Base-by-base conservation (phyloP, 2,329 filamentous ascomycete species). In the Penicillium frequentans region DNA sequence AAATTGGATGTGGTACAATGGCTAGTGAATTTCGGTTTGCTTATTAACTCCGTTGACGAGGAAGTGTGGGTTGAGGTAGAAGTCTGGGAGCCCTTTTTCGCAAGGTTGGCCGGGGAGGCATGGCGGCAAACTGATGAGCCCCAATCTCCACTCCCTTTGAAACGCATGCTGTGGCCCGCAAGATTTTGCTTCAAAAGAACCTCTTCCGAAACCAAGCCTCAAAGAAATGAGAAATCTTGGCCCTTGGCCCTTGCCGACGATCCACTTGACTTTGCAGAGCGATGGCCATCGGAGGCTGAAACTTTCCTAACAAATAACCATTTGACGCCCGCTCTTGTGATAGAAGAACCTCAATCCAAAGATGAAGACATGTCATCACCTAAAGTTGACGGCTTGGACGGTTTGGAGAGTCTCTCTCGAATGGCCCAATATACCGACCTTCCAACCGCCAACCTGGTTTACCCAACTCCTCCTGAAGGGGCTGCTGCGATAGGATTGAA, bases 381-480 rank as follows among this genome's bases (percentile, higher is more conserved):
- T 9, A 64, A 58, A 31, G n/a, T 51, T 14, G 72, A 71, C 35
- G 48, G 64, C 33, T 53, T 64, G 13, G 74, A 73, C 31, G 64
- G 62, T 7, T 59, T 73, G 26, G 73, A 76, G 51, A 77, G 75
- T 51, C 66, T 78, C 39, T 74, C 75, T 39, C 69, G 73, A 53
- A 67, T 71, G 44, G 66, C 74, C 5, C 67, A 73, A 54, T 75
- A 73, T 49, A 70, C 72, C 19, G 77, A 79, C 49, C 66, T 80
- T 16, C 73, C 76, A 55, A 60, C 63, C 27, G 68, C 73, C 46
- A 75, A 72, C 56, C 71, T 79, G 51, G 79, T 84, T 29, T 83
- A 84, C 68, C 81, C 81, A 13, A 84, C 81, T 8, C 81, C 81
- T 6, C 81, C 81, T 51, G 81, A 82, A 57, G 79, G 77, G n/a